These are phyloP conservation scores for Vitis rotundifolia DNA, from an alignment of 164 flowering plant species.

Conservation along the genomic window DNA sequence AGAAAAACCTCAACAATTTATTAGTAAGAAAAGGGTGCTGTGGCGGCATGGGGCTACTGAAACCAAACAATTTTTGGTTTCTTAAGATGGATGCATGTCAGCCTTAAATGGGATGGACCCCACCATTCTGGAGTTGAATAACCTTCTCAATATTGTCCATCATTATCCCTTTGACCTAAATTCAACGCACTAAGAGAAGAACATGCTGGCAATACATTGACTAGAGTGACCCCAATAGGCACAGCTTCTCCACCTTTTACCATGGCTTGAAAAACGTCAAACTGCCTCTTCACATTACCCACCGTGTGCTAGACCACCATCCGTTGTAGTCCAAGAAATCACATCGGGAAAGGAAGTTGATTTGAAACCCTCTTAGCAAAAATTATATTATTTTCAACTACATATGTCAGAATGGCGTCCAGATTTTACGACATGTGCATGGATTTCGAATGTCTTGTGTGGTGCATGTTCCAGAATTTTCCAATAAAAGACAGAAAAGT, in stretches of 20 bases:
- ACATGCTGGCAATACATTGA: constrained; percentile 27
- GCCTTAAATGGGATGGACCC: no score
- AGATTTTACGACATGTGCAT: constrained; percentile 25
- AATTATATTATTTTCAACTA: constrained; percentile 5
- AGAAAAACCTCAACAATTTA: no score
- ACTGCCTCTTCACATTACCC: constrained; percentile 29
- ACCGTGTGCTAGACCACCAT: constrained; percentile 34
- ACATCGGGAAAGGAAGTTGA: constrained; percentile 27
- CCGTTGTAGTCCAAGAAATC: constrained; percentile 43
- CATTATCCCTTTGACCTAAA: constrained; percentile 23
- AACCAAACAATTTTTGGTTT: no score
- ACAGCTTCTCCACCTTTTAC: constrained; percentile 12
- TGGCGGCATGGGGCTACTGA: no score
- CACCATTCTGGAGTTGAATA: no score
- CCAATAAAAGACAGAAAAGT: no score
- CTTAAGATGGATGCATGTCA: no score
- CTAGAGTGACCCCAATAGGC: constrained; percentile 30
- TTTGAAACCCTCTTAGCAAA: constrained; percentile 20
- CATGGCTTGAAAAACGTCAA: constrained; percentile 20
- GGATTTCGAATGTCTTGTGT: constrained; percentile 30
- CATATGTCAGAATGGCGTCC: constrained; percentile 31
- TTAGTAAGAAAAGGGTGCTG: no score
- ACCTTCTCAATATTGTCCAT: no score
- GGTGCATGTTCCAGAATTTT: no score
- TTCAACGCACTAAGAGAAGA: constrained; percentile 24